phyloP scores from a whole-genome alignment of 768 basidiomycete species.

The Naganishia kalamii region DNA sequence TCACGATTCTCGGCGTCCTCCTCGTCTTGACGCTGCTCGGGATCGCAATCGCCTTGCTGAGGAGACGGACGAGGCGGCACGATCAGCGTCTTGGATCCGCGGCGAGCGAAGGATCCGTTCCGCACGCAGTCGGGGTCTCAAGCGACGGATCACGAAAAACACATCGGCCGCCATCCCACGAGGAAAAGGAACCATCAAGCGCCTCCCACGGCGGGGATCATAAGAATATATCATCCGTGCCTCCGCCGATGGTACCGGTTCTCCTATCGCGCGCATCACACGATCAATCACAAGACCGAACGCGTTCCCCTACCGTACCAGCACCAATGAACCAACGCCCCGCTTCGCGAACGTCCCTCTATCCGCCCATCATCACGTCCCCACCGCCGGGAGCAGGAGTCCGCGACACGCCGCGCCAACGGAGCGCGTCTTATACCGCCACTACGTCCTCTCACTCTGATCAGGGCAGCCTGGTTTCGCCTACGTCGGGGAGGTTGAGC shows the following conservation, averaged over 20 bases:
- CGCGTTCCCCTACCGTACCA: neutral
- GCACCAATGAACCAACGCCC: neutral
- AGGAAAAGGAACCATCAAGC: neutral
- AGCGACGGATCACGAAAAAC: neutral
- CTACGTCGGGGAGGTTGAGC: constrained; percentile 8
- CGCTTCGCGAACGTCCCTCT: neutral
- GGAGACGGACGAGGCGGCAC: constrained; percentile 1
- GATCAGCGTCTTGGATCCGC: neutral
- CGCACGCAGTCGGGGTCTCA: neutral
- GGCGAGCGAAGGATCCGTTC: neutral
- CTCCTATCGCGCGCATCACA: neutral
- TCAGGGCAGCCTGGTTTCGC: neutral
- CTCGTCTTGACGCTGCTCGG: constrained; percentile 64
- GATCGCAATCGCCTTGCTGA: constrained; percentile 44
- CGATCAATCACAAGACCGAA: neutral
- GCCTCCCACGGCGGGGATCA: neutral
- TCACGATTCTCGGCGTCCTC: constrained; percentile 74
- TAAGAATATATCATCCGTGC: neutral
- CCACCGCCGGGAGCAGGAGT: neutral
- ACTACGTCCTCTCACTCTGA: neutral
- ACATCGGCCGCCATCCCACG: neutral
- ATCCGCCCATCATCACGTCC: neutral
- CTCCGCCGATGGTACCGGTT: neutral
- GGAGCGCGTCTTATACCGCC: constrained; percentile 5
- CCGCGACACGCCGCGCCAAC: neutral